phyloP scores from a whole-genome alignment of 2,329 filamentous ascomycete species.

The Teratosphaeria viscida region DNA sequence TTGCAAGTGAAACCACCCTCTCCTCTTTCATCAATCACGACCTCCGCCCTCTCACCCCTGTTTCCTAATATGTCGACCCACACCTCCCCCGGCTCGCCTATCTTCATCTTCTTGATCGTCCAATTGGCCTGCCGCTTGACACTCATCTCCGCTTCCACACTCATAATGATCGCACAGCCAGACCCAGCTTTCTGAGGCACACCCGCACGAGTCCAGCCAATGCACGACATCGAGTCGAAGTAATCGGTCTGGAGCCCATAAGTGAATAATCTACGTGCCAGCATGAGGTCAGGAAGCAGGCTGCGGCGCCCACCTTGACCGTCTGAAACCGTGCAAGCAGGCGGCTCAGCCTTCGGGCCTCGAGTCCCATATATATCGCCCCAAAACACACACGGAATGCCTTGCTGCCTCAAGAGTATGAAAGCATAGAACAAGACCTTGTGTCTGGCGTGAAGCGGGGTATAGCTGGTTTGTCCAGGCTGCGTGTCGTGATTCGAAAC shows the following conservation, averaged over 20 bases:
- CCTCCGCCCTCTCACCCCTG: slow-evolving; percentile 36
- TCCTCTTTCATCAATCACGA: slow-evolving; percentile 49
- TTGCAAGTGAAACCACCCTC: slow-evolving; percentile 48
- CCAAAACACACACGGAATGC: slow-evolving; percentile 60
- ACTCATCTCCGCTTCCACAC: slow-evolving; percentile 9
- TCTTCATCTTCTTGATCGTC: slow-evolving; percentile 48
- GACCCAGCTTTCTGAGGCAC: slow-evolving; percentile 31
- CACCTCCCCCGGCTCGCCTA: slow-evolving; percentile 48
- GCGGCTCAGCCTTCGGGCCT: slow-evolving; percentile 40
- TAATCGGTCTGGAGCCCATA: slow-evolving; percentile 58
- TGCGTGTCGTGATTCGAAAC: slow-evolving; percentile 65
- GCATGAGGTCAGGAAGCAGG: slow-evolving; percentile 46
- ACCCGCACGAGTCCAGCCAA: slow-evolving; percentile 50
- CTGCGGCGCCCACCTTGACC: slow-evolving; percentile 31
- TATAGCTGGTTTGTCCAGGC: slow-evolving; percentile 52
- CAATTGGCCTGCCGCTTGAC: slow-evolving; percentile 7
- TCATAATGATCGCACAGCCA: slow-evolving; percentile 25
- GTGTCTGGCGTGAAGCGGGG: slow-evolving; percentile 55
- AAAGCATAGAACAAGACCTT: slow-evolving; percentile 62
- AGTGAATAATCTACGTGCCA: slow-evolving; percentile 55
- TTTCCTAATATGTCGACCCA: slow-evolving; percentile 53
- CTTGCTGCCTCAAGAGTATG: slow-evolving; percentile 54
- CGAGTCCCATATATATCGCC: slow-evolving; percentile 58
- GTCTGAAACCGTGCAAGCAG: slow-evolving; percentile 23
- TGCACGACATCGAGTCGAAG: slow-evolving; percentile 49